Evolutionary conservation across 805 yeast genomes (phyloP).

Genomic region (Teunomyces atbi): DNA sequence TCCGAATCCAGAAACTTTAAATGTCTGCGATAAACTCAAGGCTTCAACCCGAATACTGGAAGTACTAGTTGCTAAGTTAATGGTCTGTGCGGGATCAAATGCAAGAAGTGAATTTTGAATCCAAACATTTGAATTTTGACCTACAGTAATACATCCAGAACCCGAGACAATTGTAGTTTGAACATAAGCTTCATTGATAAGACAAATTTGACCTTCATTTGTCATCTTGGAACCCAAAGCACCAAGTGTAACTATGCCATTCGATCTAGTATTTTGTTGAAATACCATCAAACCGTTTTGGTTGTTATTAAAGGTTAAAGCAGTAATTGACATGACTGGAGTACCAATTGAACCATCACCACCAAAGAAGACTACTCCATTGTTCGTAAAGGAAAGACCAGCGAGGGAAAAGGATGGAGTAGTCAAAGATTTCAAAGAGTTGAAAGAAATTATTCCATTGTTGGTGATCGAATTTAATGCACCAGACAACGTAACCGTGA

Average conservation of each 20-base stretch:
- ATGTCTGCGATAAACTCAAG: background rate
- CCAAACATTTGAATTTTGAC: constrained; percentile 10
- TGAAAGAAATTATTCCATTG: constrained; percentile 18
- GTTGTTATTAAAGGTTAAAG: constrained; percentile 10
- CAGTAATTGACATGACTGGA: constrained; percentile 12
- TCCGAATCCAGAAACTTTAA: constrained; percentile 6
- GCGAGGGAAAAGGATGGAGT: constrained; percentile 13
- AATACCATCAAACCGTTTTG: constrained; percentile 15
- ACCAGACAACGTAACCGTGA: constrained; percentile 12
- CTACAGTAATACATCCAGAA: constrained; percentile 19
- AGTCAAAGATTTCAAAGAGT: constrained; percentile 11
- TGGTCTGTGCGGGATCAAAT: background rate
- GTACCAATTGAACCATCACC: constrained; percentile 10
- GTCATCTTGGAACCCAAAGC: constrained; percentile 6
- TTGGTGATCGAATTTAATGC: constrained; percentile 11
- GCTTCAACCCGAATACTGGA: constrained; percentile 1
- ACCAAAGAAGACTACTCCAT: constrained; percentile 16
- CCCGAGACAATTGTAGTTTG: constrained; percentile 16
- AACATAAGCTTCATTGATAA: constrained; percentile 12
- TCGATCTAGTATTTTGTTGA: constrained; percentile 7
- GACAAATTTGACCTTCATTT: constrained; percentile 17
- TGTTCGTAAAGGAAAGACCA: constrained; percentile 13
- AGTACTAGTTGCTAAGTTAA: constrained; percentile 7
- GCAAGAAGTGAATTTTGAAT: background rate
- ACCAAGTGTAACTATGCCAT: constrained; percentile 13